These are phyloP conservation scores for Rhodotorula paludigena DNA, from an alignment of 768 basidiomycete genomes.

Conservation along the genomic window DNA sequence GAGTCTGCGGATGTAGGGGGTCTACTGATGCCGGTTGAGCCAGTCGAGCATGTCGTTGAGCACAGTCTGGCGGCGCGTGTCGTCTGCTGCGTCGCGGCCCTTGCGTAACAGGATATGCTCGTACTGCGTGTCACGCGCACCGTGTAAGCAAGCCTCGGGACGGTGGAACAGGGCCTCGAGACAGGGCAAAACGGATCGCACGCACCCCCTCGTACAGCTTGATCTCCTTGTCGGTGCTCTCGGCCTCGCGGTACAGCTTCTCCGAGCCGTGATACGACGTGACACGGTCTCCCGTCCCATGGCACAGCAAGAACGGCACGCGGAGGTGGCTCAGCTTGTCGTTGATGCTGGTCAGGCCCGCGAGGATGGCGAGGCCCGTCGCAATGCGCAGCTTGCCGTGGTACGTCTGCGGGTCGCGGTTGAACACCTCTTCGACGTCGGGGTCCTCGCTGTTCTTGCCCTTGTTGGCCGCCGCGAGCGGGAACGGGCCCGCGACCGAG, in stretches of 20 bases:
- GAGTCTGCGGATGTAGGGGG: too few species aligned
- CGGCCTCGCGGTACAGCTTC: constrained; percentile 15
- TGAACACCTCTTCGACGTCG: constrained; percentile 30
- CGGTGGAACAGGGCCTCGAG: too few species aligned
- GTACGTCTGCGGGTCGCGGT: constrained; percentile 34
- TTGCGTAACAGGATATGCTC: constrained; percentile 38
- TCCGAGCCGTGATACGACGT: constrained; percentile 33
- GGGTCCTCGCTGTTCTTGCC: constrained; percentile 39
- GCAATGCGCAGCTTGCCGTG: constrained; percentile 37
- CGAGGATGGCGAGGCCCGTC: constrained; percentile 35
- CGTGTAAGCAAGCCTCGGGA: too few species aligned
- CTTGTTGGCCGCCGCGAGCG: constrained; percentile 39
- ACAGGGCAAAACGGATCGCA: not conserved
- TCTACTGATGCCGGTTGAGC: constrained; percentile 35
- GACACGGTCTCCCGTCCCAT: constrained; percentile 40
- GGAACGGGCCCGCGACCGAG: constrained; percentile 30
- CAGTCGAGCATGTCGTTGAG: constrained; percentile 37
- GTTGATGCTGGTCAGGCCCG: too few species aligned
- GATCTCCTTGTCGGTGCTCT: constrained; percentile 35
- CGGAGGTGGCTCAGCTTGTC: constrained; percentile 21
- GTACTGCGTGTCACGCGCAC: constrained; percentile 15
- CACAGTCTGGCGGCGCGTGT: constrained; percentile 31
- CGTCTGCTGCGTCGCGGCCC: constrained; percentile 37
- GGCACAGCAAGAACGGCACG: constrained; percentile 37
- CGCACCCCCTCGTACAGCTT: constrained; percentile 26